These are phyloP conservation scores for Talaromyces liani DNA, from an alignment of 495 filamentous ascomycete genomes.

Conservation along the genomic window DNA sequence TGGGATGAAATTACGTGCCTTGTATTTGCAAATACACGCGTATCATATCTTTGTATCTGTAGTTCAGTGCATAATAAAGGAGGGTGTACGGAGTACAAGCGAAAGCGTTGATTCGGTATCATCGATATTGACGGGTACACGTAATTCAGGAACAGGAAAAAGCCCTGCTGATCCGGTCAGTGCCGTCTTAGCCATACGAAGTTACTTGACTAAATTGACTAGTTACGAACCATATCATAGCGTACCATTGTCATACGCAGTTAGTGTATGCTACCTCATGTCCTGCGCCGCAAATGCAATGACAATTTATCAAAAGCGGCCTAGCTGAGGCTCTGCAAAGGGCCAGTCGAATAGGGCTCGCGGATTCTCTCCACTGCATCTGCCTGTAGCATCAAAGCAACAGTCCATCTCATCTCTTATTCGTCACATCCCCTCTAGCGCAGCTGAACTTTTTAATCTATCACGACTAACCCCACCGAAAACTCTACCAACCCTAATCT, in stretches of 20 bases:
- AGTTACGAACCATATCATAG: no score
- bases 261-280: background rate
- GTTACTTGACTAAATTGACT: no score
- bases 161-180: background rate
- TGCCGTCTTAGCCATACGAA: background rate
- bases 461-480: background rate
- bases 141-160: background rate
- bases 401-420: background rate
- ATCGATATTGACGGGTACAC: background rate
- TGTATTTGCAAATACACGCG: background rate
- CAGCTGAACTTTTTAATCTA: background rate
- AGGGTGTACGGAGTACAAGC: background rate
- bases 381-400: background rate
- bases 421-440: background rate
- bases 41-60: background rate
- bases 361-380: no score
- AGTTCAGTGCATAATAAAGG: background rate
- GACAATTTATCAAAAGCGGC: background rate
- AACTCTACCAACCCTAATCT: background rate
- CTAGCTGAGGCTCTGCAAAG: background rate
- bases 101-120: background rate
- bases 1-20: background rate
- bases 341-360: background rate
- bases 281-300: background rate
- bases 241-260: no score